Percentiles rank a stretch among this genome's conserved stretches.
These are phyloP conservation scores for Trichoderma brevicompactum DNA, from an alignment of 2,329 filamentous ascomycete genomes.

Conservation along the genomic window DNA sequence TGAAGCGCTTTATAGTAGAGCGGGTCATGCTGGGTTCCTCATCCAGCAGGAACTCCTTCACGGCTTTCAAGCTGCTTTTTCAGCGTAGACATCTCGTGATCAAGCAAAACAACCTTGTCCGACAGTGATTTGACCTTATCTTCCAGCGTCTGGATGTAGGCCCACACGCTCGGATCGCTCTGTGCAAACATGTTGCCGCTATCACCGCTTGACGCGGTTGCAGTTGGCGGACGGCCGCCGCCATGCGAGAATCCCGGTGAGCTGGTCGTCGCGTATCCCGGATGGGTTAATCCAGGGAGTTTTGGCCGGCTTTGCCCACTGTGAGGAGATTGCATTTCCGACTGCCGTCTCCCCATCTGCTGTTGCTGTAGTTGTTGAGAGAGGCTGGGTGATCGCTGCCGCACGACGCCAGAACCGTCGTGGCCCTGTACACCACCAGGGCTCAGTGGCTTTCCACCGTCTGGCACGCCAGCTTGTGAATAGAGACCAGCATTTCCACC, in stretches of 20 bases:
- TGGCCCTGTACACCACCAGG: conserved; percentile 62
- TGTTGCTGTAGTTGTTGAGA: conserved; percentile 69
- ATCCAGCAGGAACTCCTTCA: conserved; percentile 35
- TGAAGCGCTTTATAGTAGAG: background rate
- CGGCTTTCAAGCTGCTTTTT: conserved; percentile 43
- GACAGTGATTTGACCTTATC: conserved; percentile 49
- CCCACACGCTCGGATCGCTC: conserved; percentile 68
- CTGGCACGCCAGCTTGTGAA: conserved; percentile 74
- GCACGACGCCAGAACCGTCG: conserved; percentile 54
- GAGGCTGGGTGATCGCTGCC: conserved; percentile 69
- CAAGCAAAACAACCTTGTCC: conserved; percentile 43
- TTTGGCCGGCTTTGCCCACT: conserved; percentile 48
- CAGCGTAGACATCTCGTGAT: conserved; percentile 41
- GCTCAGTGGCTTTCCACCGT: conserved; percentile 84
- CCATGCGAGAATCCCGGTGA: conserved; percentile 40
- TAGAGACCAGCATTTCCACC: conserved; percentile 64
- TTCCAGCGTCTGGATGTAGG: conserved; percentile 73
- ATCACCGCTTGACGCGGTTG: conserved; percentile 59
- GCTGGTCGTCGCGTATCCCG: conserved; percentile 42
- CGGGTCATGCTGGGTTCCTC: conserved; percentile 2
- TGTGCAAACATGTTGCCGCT: conserved; percentile 70
- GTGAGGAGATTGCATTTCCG: conserved; percentile 61
- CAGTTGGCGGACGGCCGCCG: conserved; percentile 49
- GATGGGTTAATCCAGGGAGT: conserved; percentile 45
- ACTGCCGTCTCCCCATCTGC: conserved; percentile 58